Percentiles rank a stretch among this genome's conserved stretches.
Conservation (phyloP, 768 basidiomycete genomes). For the Podaxis pistillaris region DNA sequence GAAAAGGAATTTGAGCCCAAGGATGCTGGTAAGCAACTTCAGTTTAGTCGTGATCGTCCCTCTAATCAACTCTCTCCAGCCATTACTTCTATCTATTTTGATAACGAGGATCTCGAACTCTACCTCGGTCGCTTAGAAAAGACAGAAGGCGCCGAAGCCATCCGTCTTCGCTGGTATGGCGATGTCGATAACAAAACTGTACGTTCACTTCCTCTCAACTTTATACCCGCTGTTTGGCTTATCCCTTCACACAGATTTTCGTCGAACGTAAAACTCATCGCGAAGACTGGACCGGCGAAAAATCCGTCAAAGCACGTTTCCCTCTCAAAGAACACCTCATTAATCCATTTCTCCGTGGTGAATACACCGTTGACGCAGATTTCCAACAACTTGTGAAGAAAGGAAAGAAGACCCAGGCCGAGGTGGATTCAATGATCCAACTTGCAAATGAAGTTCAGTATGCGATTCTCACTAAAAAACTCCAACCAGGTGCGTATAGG, state of each 20-base stretch:
- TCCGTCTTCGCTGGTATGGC: constrained; percentile 97
- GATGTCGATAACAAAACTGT: constrained; percentile 81
- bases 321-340: constrained; percentile 92
- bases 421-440: constrained; percentile 93
- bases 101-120: constrained; percentile 92
- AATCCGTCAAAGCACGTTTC: constrained; percentile 96
- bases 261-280: constrained; percentile 91
- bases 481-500: constrained; percentile 68
- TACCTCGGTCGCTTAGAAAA: constrained; percentile 97
- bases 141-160: constrained; percentile 96
- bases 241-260: constrained; percentile 62
- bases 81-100: constrained; percentile 97
- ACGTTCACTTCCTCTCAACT: background rate
- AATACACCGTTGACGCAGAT: constrained; percentile 91
- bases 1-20: constrained; percentile 89
- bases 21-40: constrained; percentile 60
- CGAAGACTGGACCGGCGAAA: constrained; percentile 99
- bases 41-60: background rate
- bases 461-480: constrained; percentile 73
- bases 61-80: constrained; percentile 40
- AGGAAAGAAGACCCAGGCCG: constrained; percentile 90
- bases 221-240: background rate
- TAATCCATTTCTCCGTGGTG: constrained; percentile 86
- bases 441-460: constrained; percentile 98
- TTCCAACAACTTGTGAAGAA: constrained; percentile 83